Evolutionary conservation across 768 basidiomycete genomes (phyloP), one percentile per base, ranked within the genome.

Genomic region (Amanita muscaria): DNA sequence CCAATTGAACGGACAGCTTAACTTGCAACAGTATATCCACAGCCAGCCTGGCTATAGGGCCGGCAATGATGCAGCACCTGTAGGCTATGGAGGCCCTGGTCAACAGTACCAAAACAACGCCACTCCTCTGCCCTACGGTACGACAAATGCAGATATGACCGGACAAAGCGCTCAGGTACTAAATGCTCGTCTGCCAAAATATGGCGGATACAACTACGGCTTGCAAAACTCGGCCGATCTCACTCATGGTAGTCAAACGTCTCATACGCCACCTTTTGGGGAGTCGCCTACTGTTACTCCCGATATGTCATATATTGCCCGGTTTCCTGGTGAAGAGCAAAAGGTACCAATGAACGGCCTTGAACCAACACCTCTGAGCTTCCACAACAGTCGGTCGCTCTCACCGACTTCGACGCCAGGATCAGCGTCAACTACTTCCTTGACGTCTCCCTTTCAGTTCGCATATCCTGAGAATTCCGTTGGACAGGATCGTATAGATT

Each of bases 401-500:
- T 86, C 85, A 5, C 83, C 84, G 30, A 71, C 74, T 22, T 69
- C 73, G 16, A 80, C 84, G 2, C 78, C 78, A 15, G 67, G 70
- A 42, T 74, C 80, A 7, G 68, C 77, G 6, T 76, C 83, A 22
- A 76, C 83, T 31, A 72, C 79, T 33, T 73, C 79, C 46, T 64
- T 84, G 56, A 74, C 80, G 49, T 73, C 83, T 48, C 70, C 80
- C 2, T 85, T 81, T 56, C 79, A 74, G 51, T 83, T 83, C 51
- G 64, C 74, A 2, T 84, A 81, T 56, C 66, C 76, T 30, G 80
- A 83, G 42, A 65, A 66, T 29, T 46, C 71, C 39, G 59, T 70
- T 41, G 54, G 66, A 31, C 76, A 77, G 48, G 79, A 83, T 44
- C 73, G 77, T 37, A 36, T 74, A 46, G 81, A 83, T 39, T 82